These are phyloP conservation scores for Aspergillus aculeatinus DNA, from an alignment of 2,329 filamentous ascomycete genomes.

Conservation along the genomic window DNA sequence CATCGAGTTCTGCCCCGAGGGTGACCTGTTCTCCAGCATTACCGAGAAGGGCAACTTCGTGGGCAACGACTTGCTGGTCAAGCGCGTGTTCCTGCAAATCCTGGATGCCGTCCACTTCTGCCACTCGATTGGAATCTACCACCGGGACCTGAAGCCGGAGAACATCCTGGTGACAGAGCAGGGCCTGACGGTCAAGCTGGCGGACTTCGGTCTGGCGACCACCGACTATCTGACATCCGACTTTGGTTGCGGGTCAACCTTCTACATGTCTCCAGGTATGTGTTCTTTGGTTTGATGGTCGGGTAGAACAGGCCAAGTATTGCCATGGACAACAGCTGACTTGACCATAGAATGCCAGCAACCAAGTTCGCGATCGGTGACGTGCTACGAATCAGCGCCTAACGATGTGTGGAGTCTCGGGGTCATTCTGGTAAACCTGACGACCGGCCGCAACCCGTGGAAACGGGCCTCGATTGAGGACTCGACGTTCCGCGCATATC, in stretches of 20 bases:
- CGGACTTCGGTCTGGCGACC: constrained; percentile 95
- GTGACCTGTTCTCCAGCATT: constrained; percentile 96
- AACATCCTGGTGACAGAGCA: constrained; percentile 91
- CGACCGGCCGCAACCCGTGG: constrained; percentile 97
- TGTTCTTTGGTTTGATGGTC: constrained; percentile 20
- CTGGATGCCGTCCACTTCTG: constrained; percentile 95
- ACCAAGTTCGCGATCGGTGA: constrained; percentile 64
- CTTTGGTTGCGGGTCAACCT: constrained; percentile 96
- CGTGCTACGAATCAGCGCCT: constrained; percentile 84
- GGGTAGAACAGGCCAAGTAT: constrained; percentile 8
- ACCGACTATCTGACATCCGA: constrained; percentile 81
- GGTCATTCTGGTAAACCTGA: constrained; percentile 95
- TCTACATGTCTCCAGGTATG: constrained; percentile 99
- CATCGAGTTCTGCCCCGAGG: constrained; percentile 94
- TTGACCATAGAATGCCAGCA: constrained; percentile 77
- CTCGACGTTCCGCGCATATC: constrained; percentile 89
- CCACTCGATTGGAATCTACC: constrained; percentile 90
- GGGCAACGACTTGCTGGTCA: constrained; percentile 84
- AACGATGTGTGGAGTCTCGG: constrained; percentile 99
- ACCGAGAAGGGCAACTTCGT: constrained; percentile 92
- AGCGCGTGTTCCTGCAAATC: constrained; percentile 87
- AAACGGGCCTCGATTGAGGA: constrained; percentile 93
- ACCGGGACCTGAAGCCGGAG: constrained; percentile 96
- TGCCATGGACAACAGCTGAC: constrained; percentile 8
- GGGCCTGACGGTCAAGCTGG: constrained; percentile 88